Evolutionary conservation across 352 stramenopile species (phyloP).

Genomic region (Phytopythium kandeliae): DNA sequence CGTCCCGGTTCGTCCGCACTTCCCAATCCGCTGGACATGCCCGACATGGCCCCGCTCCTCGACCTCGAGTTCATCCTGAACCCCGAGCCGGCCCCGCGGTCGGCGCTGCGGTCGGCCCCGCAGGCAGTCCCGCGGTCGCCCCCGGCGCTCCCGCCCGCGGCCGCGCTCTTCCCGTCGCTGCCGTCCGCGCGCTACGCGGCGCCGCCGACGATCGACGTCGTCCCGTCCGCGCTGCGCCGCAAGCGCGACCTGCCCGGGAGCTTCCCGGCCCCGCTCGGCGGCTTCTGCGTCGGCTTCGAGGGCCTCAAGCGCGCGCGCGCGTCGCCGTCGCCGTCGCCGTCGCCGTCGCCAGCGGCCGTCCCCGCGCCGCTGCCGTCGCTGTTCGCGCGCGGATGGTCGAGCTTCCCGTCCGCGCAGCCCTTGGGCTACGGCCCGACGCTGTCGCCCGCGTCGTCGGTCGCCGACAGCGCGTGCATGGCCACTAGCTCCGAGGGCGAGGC

Average conservation of each 20-base stretch:
- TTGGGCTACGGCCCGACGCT: neutral
- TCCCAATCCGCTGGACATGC: slow-evolving; percentile 2
- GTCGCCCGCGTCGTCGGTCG: slow-evolving; percentile 12
- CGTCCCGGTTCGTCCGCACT: neutral
- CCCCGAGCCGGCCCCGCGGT: slow-evolving; percentile 15
- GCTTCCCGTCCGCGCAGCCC: neutral
- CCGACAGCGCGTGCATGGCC: slow-evolving; percentile 10
- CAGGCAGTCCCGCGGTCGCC: slow-evolving; percentile 7
- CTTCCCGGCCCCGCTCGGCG: neutral
- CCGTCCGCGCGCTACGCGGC: slow-evolving; percentile 10
- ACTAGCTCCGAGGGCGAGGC: slow-evolving; percentile 24
- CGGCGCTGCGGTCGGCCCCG: too few species aligned
- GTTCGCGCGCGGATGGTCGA: slow-evolving; percentile 3
- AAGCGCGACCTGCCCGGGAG: slow-evolving; percentile 5
- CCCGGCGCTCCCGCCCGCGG: slow-evolving; percentile 6
- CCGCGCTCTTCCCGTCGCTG: slow-evolving; percentile 7
- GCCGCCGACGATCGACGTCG: slow-evolving; percentile 21
- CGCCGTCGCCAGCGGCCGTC: too few species aligned
- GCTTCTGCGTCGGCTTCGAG: neutral
- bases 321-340: neutral
- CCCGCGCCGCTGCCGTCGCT: slow-evolving; percentile 21
- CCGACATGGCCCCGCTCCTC: slow-evolving; percentile 4
- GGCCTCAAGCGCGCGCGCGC: slow-evolving; percentile 11
- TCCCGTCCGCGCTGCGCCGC: slow-evolving; percentile 13
- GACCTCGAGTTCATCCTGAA: slow-evolving; percentile 33